Conservation (phyloP, 805 yeast species). For the Kodamaea nitidulidarum region DNA sequence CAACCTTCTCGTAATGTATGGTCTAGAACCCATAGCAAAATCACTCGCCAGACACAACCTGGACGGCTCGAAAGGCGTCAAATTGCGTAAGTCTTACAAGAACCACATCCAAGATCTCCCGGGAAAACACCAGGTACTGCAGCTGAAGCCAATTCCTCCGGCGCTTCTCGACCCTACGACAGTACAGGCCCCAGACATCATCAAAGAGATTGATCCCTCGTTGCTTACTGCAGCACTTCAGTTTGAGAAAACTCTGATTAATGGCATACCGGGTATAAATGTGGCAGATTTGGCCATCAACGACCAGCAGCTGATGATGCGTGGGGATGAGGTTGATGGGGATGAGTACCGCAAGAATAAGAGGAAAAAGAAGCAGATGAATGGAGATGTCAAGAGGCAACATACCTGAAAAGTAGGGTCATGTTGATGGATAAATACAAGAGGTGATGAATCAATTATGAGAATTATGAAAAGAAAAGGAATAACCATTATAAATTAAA, state of each 20-base stretch:
- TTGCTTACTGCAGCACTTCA: slow-evolving; percentile 47
- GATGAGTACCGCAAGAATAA: slow-evolving; percentile 34
- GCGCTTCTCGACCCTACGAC: slow-evolving; percentile 36
- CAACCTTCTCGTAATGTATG: slow-evolving; percentile 67
- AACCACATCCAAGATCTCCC: slow-evolving; percentile 86
- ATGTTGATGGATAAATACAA: too few species aligned
- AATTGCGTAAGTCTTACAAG: slow-evolving; percentile 90
- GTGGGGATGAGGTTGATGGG: slow-evolving; percentile 39
- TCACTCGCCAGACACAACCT: slow-evolving; percentile 84
- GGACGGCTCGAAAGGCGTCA: slow-evolving; percentile 88
- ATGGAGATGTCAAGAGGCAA: slow-evolving; percentile 36
- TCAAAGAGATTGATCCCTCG: slow-evolving; percentile 48
- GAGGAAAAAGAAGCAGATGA: slow-evolving; percentile 39
- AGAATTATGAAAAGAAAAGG: too few species aligned
- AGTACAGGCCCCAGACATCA: slow-evolving; percentile 40
- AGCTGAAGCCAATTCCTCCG: slow-evolving; percentile 31
- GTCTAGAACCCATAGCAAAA: slow-evolving; percentile 60
- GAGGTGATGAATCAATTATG: too few species aligned
- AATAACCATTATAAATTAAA: too few species aligned
- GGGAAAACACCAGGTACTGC: slow-evolving; percentile 70
- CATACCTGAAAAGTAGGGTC: slow-evolving; percentile 17
- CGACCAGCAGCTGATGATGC: slow-evolving; percentile 40
- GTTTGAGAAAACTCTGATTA: slow-evolving; percentile 61
- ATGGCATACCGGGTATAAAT: slow-evolving; percentile 78
- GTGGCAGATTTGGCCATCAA: slow-evolving; percentile 61